Evolutionary conservation across 2,329 filamentous ascomycete genomes (phyloP).

Genomic region (Penicillium sp.): DNA sequence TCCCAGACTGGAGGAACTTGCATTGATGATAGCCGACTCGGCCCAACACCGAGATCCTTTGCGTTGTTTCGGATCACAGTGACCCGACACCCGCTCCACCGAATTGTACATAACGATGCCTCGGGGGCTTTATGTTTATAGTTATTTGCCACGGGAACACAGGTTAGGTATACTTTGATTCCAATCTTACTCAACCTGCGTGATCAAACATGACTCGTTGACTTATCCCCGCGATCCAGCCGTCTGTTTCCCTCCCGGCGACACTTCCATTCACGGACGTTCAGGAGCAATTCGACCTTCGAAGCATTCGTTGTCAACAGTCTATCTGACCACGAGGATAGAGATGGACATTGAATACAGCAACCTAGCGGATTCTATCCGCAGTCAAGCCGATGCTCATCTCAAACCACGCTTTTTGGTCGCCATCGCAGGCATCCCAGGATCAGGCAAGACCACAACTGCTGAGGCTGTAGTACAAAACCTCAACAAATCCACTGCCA

Average conservation of each 20-base stretch:
- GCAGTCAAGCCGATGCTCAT: constrained; percentile 16
- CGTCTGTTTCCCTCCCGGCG: not conserved
- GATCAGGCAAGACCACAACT: constrained; percentile 39
- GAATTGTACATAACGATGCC: constrained; percentile 11
- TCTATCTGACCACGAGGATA: too few relatives aligned
- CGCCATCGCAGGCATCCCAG: constrained; percentile 35
- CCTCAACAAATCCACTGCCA: constrained; percentile 20
- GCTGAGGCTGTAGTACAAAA: constrained; percentile 30
- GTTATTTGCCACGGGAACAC: too few relatives aligned
- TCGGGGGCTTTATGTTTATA: not conserved
- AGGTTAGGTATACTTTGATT: too few relatives aligned
- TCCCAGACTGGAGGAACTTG: not conserved
- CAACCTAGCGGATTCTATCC: constrained; percentile 20
- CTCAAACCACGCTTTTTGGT: constrained; percentile 25
- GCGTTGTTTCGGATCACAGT: constrained; percentile 29
- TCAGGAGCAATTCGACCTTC: too few relatives aligned
- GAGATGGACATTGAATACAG: constrained; percentile 27
- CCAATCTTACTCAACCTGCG: too few relatives aligned
- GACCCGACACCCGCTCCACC: constrained; percentile 23
- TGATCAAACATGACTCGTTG: constrained; percentile 5
- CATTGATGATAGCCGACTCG: constrained; percentile 7
- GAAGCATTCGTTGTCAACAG: too few relatives aligned
- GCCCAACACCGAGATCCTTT: constrained; percentile 14
- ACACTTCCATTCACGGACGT: not conserved
- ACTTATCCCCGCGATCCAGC: constrained; percentile 1